phyloP scores from a whole-genome alignment of 2,329 filamentous ascomycete species.

The Xylariaceae sp. region DNA sequence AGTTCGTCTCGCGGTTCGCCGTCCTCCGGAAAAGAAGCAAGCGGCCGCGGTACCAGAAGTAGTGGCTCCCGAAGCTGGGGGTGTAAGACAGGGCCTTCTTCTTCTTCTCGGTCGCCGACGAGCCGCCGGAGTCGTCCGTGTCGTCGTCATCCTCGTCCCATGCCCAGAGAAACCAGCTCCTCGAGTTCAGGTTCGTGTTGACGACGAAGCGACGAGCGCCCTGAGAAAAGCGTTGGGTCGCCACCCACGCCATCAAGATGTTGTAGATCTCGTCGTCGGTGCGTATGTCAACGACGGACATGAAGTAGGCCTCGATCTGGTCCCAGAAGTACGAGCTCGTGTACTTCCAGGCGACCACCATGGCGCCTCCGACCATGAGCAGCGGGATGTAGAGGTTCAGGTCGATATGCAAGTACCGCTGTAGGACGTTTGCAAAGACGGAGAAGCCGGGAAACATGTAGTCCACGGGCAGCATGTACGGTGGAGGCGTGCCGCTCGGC shows the following conservation, averaged over 20 bases:
- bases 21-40: slow-evolving; percentile 51
- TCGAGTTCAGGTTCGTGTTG: slow-evolving; percentile 52
- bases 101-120: slow-evolving; percentile 26
- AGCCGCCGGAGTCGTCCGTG: slow-evolving; percentile 33
- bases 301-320: slow-evolving; percentile 46
- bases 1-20: slow-evolving; percentile 36
- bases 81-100: slow-evolving; percentile 54
- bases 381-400: slow-evolving; percentile 55
- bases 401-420: slow-evolving; percentile 53
- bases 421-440: slow-evolving; percentile 43
- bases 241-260: slow-evolving; percentile 64
- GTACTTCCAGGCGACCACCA: slow-evolving; percentile 47
- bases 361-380: slow-evolving; percentile 40
- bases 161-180: slow-evolving; percentile 41
- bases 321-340: slow-evolving; percentile 39
- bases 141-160: slow-evolving; percentile 38
- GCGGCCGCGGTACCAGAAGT: slow-evolving; percentile 58
- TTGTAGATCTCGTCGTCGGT: slow-evolving; percentile 67
- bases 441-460: slow-evolving; percentile 60
- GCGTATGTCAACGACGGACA: slow-evolving; percentile 59
- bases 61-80: slow-evolving; percentile 58
- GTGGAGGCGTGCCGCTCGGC: too few species aligned
- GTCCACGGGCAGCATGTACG: too few species aligned
- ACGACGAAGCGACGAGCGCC: slow-evolving; percentile 55
- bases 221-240: slow-evolving; percentile 53